These are phyloP conservation scores for Margaritispora aquatica DNA, from an alignment of 495 filamentous ascomycete species.

Conservation along the genomic window DNA sequence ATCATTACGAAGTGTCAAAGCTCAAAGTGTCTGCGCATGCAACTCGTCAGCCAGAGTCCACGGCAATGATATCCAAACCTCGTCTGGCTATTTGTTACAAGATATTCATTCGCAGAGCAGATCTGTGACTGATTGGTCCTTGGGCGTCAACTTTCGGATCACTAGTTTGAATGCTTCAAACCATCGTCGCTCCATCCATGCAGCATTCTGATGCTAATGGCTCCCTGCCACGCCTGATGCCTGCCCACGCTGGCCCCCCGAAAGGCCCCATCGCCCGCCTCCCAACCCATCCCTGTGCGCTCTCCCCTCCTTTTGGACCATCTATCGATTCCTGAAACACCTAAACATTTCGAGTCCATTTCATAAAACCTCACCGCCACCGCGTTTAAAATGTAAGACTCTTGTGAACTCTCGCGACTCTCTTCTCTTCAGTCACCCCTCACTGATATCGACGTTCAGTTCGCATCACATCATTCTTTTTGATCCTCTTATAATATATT, in stretches of 20 bases:
- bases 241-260: too few species aligned
- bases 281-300: slow-evolving; percentile 1
- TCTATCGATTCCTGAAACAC: slow-evolving; percentile 22
- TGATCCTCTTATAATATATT: slow-evolving; percentile 18
- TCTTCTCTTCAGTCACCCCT: slow-evolving; percentile 4
- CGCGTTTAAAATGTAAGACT: slow-evolving; percentile 7
- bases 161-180: too few species aligned
- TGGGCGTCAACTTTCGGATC: background rate
- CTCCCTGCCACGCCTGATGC: slow-evolving; percentile 15
- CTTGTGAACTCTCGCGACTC: slow-evolving; percentile 5
- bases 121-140: background rate
- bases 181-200: too few species aligned
- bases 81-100: background rate
- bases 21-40: background rate
- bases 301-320: slow-evolving; percentile 5
- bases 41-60: background rate
- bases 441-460: background rate
- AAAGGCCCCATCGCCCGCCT: too few species aligned
- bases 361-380: slow-evolving; percentile 25
- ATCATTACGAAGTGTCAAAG: too few species aligned
- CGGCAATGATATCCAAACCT: background rate
- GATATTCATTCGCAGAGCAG: background rate
- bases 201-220: too few species aligned
- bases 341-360: slow-evolving; percentile 16
- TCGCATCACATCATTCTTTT: too few species aligned